phyloP scores from a whole-genome alignment of 78 protist genomes.

The Isochrysis galbana region DNA sequence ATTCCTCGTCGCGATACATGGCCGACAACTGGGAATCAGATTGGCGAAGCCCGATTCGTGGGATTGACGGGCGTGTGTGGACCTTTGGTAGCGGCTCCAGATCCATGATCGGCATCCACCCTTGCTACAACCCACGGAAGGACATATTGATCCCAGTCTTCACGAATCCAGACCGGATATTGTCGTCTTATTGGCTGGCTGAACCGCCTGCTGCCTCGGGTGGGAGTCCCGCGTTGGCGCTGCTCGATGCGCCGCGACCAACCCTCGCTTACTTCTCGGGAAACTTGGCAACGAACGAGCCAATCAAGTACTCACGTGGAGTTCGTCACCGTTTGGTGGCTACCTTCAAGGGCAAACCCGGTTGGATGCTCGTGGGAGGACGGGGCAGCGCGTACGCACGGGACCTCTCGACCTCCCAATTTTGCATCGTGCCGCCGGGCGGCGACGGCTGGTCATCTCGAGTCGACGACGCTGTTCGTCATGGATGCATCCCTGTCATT shows the following conservation, averaged over 20 bases:
- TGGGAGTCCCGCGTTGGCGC: background rate
- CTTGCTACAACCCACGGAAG: background rate
- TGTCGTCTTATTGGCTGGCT: background rate
- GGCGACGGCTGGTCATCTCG: conserved; percentile 34
- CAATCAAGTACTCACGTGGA: background rate
- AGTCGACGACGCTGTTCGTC: conserved; percentile 7
- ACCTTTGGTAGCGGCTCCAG: background rate
- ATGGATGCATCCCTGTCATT: conserved; percentile 36
- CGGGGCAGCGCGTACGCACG: background rate
- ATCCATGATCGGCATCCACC: background rate
- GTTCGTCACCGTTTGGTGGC: background rate
- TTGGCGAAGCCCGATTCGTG: background rate
- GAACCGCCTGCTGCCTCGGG: background rate
- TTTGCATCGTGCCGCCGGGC: conserved; percentile 37
- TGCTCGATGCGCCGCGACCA: background rate
- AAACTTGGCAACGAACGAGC: background rate
- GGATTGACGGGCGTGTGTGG: background rate
- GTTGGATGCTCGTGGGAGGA: background rate
- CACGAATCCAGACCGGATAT: too few species aligned
- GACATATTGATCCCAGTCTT: conserved; percentile 5
- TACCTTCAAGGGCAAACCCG: background rate
- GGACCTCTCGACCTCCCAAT: background rate
- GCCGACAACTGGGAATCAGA: background rate
- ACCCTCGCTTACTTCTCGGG: background rate
- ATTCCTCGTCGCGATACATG: background rate